Percentiles rank a stretch among this genome's conserved stretches.
Evolutionary conservation across 805 yeast genomes (phyloP).

Genomic region (Saccharomyces paradoxus): DNA sequence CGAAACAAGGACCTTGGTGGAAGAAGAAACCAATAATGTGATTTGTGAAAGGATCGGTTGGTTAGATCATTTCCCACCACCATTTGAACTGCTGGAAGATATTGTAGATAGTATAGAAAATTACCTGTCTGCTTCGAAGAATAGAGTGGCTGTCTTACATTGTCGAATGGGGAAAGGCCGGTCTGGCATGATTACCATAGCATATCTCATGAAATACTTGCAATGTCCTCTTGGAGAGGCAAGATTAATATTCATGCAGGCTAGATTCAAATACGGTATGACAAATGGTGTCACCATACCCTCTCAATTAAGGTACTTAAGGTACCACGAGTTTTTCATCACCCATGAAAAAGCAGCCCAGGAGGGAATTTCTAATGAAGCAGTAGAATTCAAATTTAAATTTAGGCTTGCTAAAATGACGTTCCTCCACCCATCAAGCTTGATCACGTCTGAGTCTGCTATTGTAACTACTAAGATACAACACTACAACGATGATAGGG

Average conservation of each 20-base stretch:
- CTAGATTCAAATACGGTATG: conserved; percentile 48
- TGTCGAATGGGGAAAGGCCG: conserved; percentile 92
- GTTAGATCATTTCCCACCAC: conserved; percentile 73
- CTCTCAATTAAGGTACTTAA: conserved; percentile 61
- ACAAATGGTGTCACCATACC: conserved; percentile 63
- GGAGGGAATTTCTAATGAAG: conserved; percentile 10
- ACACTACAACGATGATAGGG: conserved; percentile 10
- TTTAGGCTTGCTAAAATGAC: conserved; percentile 14
- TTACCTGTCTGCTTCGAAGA: conserved; percentile 31
- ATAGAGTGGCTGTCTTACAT: conserved; percentile 61
- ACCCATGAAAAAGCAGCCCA: conserved; percentile 9
- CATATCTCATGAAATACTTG: conserved; percentile 51
- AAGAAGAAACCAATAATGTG: background rate
- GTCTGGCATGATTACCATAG: conserved; percentile 69
- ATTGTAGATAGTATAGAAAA: conserved; percentile 39
- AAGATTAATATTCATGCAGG: conserved; percentile 41
- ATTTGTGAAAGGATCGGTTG: conserved; percentile 39
- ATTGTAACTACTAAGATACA: conserved; percentile 11
- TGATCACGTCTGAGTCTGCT: background rate
- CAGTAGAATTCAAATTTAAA: conserved; percentile 5
- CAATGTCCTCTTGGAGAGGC: conserved; percentile 39
- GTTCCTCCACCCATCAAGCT: conserved; percentile 11
- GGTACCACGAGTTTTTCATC: conserved; percentile 40
- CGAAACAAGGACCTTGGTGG: background rate
- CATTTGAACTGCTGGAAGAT: conserved; percentile 43